phyloP scores from a whole-genome alignment of 148 eudicot species.

The Rhododendron ovatum region DNA sequence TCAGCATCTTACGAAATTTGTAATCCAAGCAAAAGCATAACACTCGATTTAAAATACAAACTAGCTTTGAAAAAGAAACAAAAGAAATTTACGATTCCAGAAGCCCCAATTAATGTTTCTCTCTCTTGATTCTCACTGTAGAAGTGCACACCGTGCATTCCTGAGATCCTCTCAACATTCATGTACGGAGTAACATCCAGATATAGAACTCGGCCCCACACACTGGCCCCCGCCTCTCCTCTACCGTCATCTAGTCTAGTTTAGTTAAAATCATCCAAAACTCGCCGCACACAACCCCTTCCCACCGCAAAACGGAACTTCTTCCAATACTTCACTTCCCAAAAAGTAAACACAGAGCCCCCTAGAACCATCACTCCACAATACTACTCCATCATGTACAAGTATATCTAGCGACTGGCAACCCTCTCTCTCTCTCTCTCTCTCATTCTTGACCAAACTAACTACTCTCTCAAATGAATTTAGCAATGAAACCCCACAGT shows the following conservation, averaged over 20 bases:
- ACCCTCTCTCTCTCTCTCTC: background rate
- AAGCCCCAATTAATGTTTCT: too few species aligned
- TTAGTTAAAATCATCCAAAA: background rate
- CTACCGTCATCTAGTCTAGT: background rate
- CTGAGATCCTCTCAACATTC: background rate
- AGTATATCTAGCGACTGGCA: too few species aligned
- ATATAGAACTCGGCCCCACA: background rate
- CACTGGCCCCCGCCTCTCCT: background rate
- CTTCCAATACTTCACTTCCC: background rate
- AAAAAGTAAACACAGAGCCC: background rate
- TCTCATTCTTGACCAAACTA: too few species aligned
- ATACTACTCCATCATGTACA: too few species aligned
- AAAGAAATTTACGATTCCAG: too few species aligned
- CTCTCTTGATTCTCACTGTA: too few species aligned
- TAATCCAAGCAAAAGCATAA: too few species aligned
- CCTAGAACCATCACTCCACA: too few species aligned
- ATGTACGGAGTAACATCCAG: background rate
- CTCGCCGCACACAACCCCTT: background rate
- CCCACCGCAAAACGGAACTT: background rate
- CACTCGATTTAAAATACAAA: too few species aligned
- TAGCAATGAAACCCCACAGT: conserved; percentile 1
- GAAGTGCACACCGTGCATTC: too few species aligned
- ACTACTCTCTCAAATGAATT: background rate
- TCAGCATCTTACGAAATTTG: too few species aligned
- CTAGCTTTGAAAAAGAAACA: too few species aligned